Evolutionary conservation across 257 asterid genomes (phyloP), one percentile per base, ranked within the genome.

Genomic region (Avicennia marina): DNA sequence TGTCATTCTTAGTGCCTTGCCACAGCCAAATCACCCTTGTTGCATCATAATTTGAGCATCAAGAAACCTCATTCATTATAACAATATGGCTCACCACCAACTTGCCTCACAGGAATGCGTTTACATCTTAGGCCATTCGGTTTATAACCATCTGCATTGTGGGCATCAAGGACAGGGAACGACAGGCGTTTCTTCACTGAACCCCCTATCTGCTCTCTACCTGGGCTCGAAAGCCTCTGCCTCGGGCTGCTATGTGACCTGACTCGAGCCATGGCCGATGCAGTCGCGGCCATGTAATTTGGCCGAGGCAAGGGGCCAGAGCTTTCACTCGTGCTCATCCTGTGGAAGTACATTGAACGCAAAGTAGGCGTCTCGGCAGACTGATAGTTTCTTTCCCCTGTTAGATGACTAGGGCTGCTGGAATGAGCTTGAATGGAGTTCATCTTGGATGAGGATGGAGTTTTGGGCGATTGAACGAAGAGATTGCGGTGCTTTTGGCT

Each of bases 211-310:
- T 44, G 75, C 32, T 70, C 84, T 49, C 78, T 74, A 20, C 65
- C 71, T 0, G 94, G 94, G 65, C 89, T 78, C 31, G 29, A 46
- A 17, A 62, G 64, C 72, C 84, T 81, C 25, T 58, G 81, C 73
- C 85, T 80, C 1, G 94, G 90, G 36, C 81, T 67, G 65, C 94
- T 89, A 0, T 59, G 65, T 12, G 97, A 75, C 44, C 86, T 78
- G 11, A 72, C 73, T 24, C 96, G 74, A 1, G 94, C 97, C 66
- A 53, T 75, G 26, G 95, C 86, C 20, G 95, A 86, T 48, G 76
- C 90, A 11, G 95, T 90, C 40, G 88, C 75, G 0, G 83, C 83
- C 97, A 89, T 86, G 38, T 86, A 89, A 56, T 67, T 80, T 1
- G 95, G 97, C 45, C 44, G 57, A 27, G 76, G 41, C 50, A 50